Conservation (phyloP, 495 filamentous ascomycete genomes). For the Trichoderma erinaceum region DNA sequence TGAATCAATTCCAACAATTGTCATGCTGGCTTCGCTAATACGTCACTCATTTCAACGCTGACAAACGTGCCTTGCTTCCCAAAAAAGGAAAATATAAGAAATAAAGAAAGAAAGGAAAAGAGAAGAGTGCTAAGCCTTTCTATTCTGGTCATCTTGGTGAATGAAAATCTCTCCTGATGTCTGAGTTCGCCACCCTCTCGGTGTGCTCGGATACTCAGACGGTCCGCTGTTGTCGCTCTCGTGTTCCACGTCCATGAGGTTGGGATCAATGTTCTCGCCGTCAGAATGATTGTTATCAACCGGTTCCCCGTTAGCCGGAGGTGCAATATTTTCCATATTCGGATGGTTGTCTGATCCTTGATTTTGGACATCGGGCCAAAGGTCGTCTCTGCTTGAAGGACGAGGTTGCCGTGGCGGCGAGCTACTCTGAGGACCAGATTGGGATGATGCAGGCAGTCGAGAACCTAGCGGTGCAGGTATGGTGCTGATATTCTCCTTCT, state of each 20-base stretch:
- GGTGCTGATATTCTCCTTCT: conserved; percentile 26
- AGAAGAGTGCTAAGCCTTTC: no score
- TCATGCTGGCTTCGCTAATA: no score
- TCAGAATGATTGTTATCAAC: conserved; percentile 23
- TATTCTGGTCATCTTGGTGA: conserved; percentile 40
- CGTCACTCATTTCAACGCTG: no score
- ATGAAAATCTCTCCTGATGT: conserved; percentile 29
- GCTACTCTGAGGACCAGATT: neutral
- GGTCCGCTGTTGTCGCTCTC: conserved; percentile 32
- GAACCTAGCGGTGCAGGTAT: neutral
- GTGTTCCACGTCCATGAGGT: conserved; percentile 21
- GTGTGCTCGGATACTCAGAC: conserved; percentile 36
- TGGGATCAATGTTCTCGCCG: conserved; percentile 38
- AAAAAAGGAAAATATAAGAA: neutral
- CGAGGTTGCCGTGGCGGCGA: conserved; percentile 11
- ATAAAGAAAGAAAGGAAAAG: neutral
- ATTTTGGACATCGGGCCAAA: conserved; percentile 34
- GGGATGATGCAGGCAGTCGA: neutral
- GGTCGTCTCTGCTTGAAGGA: conserved; percentile 34
- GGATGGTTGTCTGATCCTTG: neutral
- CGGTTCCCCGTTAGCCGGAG: no score
- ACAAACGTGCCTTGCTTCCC: neutral
- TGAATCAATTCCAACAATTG: no score
- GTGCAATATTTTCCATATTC: no score
- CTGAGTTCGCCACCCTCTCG: conserved; percentile 24